Base-by-base conservation (phyloP, 495 filamentous ascomycete species). In the Penicillium riverlandense region DNA sequence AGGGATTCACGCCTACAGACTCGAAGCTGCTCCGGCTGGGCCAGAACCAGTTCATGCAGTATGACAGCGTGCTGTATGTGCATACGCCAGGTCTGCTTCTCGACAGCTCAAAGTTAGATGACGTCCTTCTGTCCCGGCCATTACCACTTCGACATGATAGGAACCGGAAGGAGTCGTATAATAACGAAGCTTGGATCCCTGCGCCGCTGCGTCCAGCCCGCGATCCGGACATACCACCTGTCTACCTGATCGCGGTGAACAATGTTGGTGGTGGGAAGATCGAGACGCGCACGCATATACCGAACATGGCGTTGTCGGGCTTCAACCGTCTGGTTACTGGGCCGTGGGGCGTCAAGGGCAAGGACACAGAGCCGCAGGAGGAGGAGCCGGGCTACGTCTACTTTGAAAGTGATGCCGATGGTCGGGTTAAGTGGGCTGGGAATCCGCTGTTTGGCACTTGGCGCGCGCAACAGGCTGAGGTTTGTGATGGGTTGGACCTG, bases 1-100 rank as follows among this genome's bases (percentile, higher is more conserved):
- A 55, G 2, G 69, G 69, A 7, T 69, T 67, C 45, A 41, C 52
- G 6, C 29, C 54, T 10, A 70, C 69, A 8, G 59, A 73, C 38
- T 66, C 65, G 8, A 70, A 69, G 34, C 53, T 73, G 4, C 56
- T 73, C 11, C 67, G 65, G 1, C 51, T 70, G 10, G 69, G 67
- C 16, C 66, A 71, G 41, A 63, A 70, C 40, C 69, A 73, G 36
- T 73, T 73, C 47, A 69, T 73, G 66, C 65, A 67, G 40, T 73
- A 73, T 47, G 69, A 73, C 37, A 62, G 65, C 34, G 67, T 73
- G 1, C 50, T 73, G 0, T 71, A 69, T 43, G 45, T 73, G 8
- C 65, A 65, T 37, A 61, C 67, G 0, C 69, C 67, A 0, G 69
- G 69, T 1, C 39, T 71, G 15, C 47, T 73, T 2, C 47, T 71